Conservation (phyloP, 2,329 filamentous ascomycete species). For the Fusarium marasasianum region DNA sequence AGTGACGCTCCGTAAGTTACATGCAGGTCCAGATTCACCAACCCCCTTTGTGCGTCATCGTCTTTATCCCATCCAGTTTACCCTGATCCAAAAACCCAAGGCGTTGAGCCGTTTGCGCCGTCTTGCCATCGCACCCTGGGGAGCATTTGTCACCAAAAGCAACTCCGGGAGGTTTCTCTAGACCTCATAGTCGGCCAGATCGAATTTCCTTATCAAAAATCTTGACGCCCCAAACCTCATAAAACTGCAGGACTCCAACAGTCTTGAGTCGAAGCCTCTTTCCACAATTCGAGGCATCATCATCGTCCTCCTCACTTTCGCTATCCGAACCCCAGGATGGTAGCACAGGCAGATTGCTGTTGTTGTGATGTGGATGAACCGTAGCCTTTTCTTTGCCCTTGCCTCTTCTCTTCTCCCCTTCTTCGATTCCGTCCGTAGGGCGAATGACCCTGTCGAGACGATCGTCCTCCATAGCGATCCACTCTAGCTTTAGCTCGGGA, state of each 20-base stretch:
- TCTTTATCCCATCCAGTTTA: constrained; percentile 1
- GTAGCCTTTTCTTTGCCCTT: constrained; percentile 51
- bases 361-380: constrained; percentile 16
- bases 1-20: constrained; percentile 2
- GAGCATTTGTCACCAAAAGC: constrained; percentile 5
- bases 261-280: constrained; percentile 50
- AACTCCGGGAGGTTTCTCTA: not conserved
- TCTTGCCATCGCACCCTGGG: not conserved
- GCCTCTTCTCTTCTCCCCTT: constrained; percentile 42
- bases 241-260: constrained; percentile 50
- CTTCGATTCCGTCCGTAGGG: constrained; percentile 46
- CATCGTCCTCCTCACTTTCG: constrained; percentile 47
- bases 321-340: constrained; percentile 47
- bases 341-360: constrained; percentile 42
- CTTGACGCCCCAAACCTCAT: constrained; percentile 57
- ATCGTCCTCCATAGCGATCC: constrained; percentile 64
- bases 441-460: constrained; percentile 60
- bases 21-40: not conserved
- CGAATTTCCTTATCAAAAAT: constrained; percentile 69
- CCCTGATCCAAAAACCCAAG: constrained; percentile 4
- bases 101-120: constrained; percentile 13
- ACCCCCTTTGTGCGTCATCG: not conserved
- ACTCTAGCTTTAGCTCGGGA: constrained; percentile 65
- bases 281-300: constrained; percentile 44
- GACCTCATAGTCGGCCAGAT: constrained; percentile 43